phyloP scores from a whole-genome alignment of 208 protist species.

The Strigomonas culicis region DNA sequence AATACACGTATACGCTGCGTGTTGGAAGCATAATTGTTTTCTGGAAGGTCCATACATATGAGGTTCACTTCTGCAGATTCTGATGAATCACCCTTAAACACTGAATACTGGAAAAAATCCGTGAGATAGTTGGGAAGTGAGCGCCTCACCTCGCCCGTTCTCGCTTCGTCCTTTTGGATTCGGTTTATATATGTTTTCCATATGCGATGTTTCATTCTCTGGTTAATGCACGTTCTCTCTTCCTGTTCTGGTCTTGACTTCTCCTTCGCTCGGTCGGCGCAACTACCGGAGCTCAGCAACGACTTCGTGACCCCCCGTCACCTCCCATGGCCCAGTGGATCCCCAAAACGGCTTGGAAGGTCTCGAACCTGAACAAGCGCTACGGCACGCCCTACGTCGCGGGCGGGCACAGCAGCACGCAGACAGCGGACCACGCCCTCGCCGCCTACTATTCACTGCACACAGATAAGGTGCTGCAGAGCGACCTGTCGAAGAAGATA shows the following conservation, averaged over 20 bases:
- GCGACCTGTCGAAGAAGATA: constrained; percentile 13
- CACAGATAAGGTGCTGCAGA: background rate
- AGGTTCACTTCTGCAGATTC: too few relatives aligned
- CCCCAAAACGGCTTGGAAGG: constrained; percentile 85
- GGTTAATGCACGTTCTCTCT: background rate
- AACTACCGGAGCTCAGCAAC: too few relatives aligned
- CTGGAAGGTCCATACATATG: too few relatives aligned
- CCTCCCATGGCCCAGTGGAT: constrained; percentile 85
- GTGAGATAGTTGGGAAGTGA: too few relatives aligned
- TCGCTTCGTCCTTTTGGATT: too few relatives aligned
- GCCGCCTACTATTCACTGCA: constrained; percentile 22
- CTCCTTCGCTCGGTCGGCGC: too few relatives aligned
- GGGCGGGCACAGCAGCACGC: constrained; percentile 20
- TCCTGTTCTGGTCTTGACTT: background rate
- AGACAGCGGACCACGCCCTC: constrained; percentile 19
- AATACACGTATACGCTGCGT: too few relatives aligned
- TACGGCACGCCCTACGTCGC: constrained; percentile 67
- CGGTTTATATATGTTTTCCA: background rate
- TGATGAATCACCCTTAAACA: too few relatives aligned
- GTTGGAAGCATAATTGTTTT: too few relatives aligned
- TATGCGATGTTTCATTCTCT: background rate
- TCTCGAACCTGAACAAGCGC: constrained; percentile 82
- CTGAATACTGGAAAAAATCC: too few relatives aligned
- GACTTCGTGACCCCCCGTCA: too few relatives aligned
- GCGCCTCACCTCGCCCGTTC: too few relatives aligned